A percentile compares a stretch with the other conserved stretches of the same genome.
These are phyloP conservation scores for Aspergillus sp. DNA, from an alignment of 2,329 filamentous ascomycete species.

Conservation along the genomic window DNA sequence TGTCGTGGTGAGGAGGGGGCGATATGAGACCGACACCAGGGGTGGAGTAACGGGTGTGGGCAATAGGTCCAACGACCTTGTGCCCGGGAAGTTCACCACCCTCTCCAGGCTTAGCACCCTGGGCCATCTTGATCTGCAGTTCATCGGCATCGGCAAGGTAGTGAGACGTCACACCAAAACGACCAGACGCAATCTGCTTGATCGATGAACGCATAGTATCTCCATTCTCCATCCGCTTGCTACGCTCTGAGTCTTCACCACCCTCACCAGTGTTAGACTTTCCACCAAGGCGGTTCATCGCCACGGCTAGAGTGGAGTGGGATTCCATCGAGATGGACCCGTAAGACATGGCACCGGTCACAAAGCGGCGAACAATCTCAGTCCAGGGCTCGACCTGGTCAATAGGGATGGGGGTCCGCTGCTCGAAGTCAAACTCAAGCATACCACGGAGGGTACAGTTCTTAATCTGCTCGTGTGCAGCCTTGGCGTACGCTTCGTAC, in stretches of 20 bases:
- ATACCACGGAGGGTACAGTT: constrained; percentile 91
- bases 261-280: constrained; percentile 98
- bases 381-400: constrained; percentile 98
- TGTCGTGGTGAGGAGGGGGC: constrained; percentile 94
- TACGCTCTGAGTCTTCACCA: constrained; percentile 92
- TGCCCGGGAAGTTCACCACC: constrained; percentile 95
- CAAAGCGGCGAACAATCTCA: constrained; percentile 93
- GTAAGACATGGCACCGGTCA: constrained; percentile 97
- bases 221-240: constrained; percentile 80
- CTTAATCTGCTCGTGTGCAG: constrained; percentile 95
- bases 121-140: constrained; percentile 98
- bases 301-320: constrained; percentile 90
- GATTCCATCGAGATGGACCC: constrained; percentile 98
- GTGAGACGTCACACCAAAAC: constrained; percentile 93
- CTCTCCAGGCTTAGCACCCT: constrained; percentile 96
- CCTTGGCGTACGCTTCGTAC: constrained; percentile 91
- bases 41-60: constrained; percentile 90
- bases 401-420: constrained; percentile 79
- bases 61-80: constrained; percentile 94
- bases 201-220: constrained; percentile 97
- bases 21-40: constrained; percentile 95
- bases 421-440: constrained; percentile 94
- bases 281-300: constrained; percentile 94
- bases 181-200: constrained; percentile 94
- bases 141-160: constrained; percentile 95